Base-by-base conservation (phyloP, 805 yeast genomes). In the Zygoascus bituminiphila region DNA sequence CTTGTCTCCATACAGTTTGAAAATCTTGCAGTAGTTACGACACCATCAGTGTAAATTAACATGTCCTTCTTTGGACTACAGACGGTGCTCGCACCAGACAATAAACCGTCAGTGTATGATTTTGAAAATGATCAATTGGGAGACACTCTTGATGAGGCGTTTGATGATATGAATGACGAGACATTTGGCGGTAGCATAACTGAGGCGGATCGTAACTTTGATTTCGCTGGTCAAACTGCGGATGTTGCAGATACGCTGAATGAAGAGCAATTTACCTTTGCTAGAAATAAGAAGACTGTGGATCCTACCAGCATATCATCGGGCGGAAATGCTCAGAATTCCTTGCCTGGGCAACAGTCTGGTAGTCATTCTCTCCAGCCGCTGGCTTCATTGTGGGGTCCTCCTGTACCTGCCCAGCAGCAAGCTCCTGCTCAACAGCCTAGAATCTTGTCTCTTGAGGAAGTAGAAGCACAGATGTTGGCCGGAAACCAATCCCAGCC, bases 101-200 rank as follows among this genome's bases (percentile, higher is more conserved):
- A 21, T 9, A 15, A 77, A 68, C 8, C 46, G 29, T 24, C 51
- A 48, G 23, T 56, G 51, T 72, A 78, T 62, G 88, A 85, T 62
- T 88, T 87, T 62, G 94, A 88, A 58, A 85, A 84, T 64, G 85
- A 80, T 41, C 85, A 79, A 46, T 73, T 82, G 48, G 94, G 87
- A 5, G 85, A 79, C n/a, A 54, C 66, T 57, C 54, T 73, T 43
- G 75, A 72, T 29, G 85, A 79, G 49, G 82, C 77, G 26, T 89
- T 83, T 43, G 96, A 87, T 61, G 93, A 84, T 35, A 73, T 82
- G 56, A 85, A 86, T 61, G 85, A 79, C 53, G 88, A 82, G 60
- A 86, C 94, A 0, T 86, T 86, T 65, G 94, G 93, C 23, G 69
- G 65, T 10, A 48, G 45, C 38, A 50, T 45, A 37, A 72, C 68